Evolutionary conservation across 805 yeast genomes (phyloP), one percentile per base, ranked within the genome.

Genomic region (Metschnikowia henanensis): DNA sequence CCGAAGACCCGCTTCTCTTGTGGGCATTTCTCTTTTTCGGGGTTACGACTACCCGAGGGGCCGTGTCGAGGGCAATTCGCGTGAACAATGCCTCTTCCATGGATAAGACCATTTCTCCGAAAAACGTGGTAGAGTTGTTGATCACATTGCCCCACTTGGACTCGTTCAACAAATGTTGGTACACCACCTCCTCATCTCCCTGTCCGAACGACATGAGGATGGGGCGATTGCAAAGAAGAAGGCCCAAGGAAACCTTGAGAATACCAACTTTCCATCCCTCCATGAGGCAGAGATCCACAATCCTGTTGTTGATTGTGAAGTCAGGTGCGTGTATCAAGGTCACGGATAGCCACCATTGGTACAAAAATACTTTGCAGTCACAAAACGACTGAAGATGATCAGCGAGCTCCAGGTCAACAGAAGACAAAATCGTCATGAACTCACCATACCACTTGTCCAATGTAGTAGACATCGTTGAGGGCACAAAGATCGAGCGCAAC

Each of bases 321-420:
- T 68, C 74, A 1, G 87, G 87, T n/a, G 81, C 70, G 31, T 83
- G 81, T 25, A 79, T 77, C 1, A 83, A 78, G 50, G 72, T 74
- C 47, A 80, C 75, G 0, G 84, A 76, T 37, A 81, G 58, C 71
- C 84, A 80, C 87, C 87, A 81, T 57, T 82, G 86, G 38, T 75
- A 74, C n/a, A 81, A 68, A 58, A 72, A 80, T 36, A 64, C 75
- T 46, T 66, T 73, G 52, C 65, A 63, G 53, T 67, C 83, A 52
- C 65, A 72, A 42, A 59, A 61, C 5, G 65, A 49, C 2, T 56
- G 45, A 39, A 81, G 68, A 55, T 81, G 84, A 2, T 47, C 35
- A 39, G 59, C 62, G 31, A 81, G 62, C 20, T 66, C 70, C 2
- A 68, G 65, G 35, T 78, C 70, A 28, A 68, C 58, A 15, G 56